phyloP scores from a whole-genome alignment of 805 yeast species.

The Lachancea cidri region DNA sequence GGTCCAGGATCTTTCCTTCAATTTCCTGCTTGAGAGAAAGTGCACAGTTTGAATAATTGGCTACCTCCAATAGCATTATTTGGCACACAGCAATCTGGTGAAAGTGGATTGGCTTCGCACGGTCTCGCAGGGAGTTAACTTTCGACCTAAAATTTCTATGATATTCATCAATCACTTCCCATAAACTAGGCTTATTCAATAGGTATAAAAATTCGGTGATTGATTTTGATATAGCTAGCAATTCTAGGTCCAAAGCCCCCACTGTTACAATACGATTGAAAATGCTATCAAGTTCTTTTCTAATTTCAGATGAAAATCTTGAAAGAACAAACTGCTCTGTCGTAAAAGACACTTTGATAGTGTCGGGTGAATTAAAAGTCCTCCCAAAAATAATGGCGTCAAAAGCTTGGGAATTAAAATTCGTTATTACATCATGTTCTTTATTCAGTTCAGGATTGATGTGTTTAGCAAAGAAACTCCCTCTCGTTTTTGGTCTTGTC shows the following conservation, averaged over 20 bases:
- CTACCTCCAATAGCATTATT: slow-evolving; percentile 23
- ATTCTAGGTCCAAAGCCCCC: slow-evolving; percentile 27
- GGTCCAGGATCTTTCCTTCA: slow-evolving; percentile 19
- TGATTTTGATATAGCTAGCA: slow-evolving; percentile 13
- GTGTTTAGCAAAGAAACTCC: not conserved
- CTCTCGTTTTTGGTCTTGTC: not conserved
- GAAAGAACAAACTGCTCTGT: slow-evolving; percentile 17
- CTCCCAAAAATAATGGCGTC: slow-evolving; percentile 15
- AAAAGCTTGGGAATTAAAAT: slow-evolving; percentile 2
- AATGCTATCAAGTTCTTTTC: slow-evolving; percentile 8
- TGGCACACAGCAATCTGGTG: slow-evolving; percentile 28
- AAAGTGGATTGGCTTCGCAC: slow-evolving; percentile 31
- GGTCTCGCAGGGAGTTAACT: slow-evolving; percentile 16
- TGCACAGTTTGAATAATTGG: slow-evolving; percentile 19
- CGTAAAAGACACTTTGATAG: slow-evolving; percentile 14
- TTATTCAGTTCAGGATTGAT: not conserved
- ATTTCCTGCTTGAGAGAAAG: slow-evolving; percentile 11
- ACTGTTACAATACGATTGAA: slow-evolving; percentile 20
- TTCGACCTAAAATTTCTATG: slow-evolving; percentile 26
- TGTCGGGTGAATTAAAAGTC: slow-evolving; percentile 14
- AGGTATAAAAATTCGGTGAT: slow-evolving; percentile 20
- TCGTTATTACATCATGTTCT: not conserved
- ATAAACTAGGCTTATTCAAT: slow-evolving; percentile 17
- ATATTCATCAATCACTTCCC: slow-evolving; percentile 18
- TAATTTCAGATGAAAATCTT: slow-evolving; percentile 10